Base-by-base conservation (phyloP, 208 protist species). In the Kentomonas sorsogonicus region DNA sequence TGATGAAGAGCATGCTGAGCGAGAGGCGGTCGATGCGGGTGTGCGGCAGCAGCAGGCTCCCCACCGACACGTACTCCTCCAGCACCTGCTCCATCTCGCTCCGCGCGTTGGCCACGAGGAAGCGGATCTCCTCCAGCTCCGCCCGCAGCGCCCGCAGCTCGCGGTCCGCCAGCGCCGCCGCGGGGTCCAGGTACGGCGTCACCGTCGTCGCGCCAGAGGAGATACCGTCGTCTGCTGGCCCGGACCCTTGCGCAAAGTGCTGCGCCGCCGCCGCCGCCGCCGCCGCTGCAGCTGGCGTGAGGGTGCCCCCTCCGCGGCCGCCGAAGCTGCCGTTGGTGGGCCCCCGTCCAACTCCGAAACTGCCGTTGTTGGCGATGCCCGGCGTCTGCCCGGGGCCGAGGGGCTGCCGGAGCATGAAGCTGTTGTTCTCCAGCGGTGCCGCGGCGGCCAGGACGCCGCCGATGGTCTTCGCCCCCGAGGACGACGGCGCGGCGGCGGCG, bases 61-160 rank as follows among this genome's bases (percentile, higher is more conserved):
- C 60, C 3, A 84, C 38, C 25, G 47, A 40, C 13, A 76, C 59
- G 48, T 67, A 69, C 66, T 82, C 74, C 30, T 81, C 53, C 30
- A 83, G 36, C 31, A 62, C 53, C 34, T 74, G 60, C 63, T 72
- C 61, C 64, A 83, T 36, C 61, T 78, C 75, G 6, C 22, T 53
- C 33, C 66, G 62, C 10, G 72, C 72, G 25, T 72, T 75, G 29
- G 64, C 45, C 30, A 79, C 52, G 33, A 87, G 65, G 53, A 73
- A 69, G 3, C 55, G 58, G 61, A 87, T 52, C 56, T 87, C 79
- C 18, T 87, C 68, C 48, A 87, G 53, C 65, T 87, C 79, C 10
- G 65, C 63, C 44, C 74, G 71, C 4, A 78, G 53, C 11, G 63
- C 53, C 22, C 76, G 75, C 34, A 87, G 52, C 45, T 66, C 69